A percentile compares a stretch with the other conserved stretches of the same genome.
Conservation (phyloP, 768 basidiomycete genomes). For the Sarcodon sp. region DNA sequence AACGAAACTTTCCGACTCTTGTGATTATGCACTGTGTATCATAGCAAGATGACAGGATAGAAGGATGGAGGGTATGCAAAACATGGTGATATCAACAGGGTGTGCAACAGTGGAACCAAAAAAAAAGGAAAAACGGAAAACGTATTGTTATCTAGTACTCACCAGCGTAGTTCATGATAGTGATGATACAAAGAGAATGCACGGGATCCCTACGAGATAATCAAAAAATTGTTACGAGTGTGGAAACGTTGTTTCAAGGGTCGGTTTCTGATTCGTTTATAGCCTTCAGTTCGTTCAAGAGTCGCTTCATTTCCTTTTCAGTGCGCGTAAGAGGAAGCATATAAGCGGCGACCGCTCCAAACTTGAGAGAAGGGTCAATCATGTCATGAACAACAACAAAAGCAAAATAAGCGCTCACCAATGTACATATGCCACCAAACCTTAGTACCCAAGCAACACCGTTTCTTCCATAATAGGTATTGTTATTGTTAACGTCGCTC, state of each 20-base stretch:
- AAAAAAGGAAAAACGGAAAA: background rate
- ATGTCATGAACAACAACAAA: background rate
- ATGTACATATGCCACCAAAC: conserved; percentile 80
- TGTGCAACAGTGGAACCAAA: conserved; percentile 1
- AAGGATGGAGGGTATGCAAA: conserved; percentile 4
- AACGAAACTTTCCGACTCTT: conserved; percentile 26
- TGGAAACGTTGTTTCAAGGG: conserved; percentile 18
- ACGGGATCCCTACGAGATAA: too few relatives aligned
- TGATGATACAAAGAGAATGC: too few relatives aligned
- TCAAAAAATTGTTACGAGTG: too few relatives aligned
- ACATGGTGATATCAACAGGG: background rate
- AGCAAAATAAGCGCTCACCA: conserved; percentile 24
- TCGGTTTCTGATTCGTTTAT: conserved; percentile 44
- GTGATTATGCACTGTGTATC: conserved; percentile 46
- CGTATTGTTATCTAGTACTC: background rate
- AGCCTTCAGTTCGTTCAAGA: conserved; percentile 68
- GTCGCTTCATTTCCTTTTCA: conserved; percentile 79
- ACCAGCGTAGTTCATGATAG: too few relatives aligned
- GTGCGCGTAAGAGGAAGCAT: conserved; percentile 83
- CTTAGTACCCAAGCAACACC: conserved; percentile 92
- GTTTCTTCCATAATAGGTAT: conserved; percentile 66
- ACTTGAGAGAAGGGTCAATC: conserved; percentile 9
- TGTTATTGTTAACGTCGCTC: conserved; percentile 22
- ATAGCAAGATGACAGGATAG: background rate
- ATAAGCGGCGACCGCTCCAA: conserved; percentile 68